Base-by-base conservation (phyloP, 78 protist species). In the Emiliania huxleyi region DNA sequence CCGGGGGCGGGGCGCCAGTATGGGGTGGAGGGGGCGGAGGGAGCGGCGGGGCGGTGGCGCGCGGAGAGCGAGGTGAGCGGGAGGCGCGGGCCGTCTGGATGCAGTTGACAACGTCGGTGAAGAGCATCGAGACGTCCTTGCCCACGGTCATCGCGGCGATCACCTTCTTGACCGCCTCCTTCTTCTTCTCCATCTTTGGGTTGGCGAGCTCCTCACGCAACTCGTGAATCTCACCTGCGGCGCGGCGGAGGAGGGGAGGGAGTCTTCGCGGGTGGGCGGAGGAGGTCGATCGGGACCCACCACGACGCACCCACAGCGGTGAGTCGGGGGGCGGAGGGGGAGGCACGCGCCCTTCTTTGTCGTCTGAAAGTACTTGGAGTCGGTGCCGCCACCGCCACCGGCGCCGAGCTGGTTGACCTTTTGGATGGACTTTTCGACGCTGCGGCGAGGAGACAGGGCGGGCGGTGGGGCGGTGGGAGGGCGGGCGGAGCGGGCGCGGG, bases 121-220 rank as follows among this genome's bases (percentile, higher is more conserved):
- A 97, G 45, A 97, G 91, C 93, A 55, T 75, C 45, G 96, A 91
- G 83, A 99, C 99, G 91, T 99, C 99, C 94, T 98, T 98, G 42
- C 99, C 99, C 42, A 98, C 98, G 2, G 99, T 99, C 99, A 99
- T 99, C 55, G 91, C 96, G 25, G 99, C 99, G 89, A 99, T 98
- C 71, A 98, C 98, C 93, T 98, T 98, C 95, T 99, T 98, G 35
- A 99, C 98, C 48, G 99, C 99, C 1, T 98, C 98, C 75, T 93
- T 93, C 94, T 94, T 95, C 92, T 88, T 94, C 22, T 89, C 96
- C 49, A 87, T 62, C 48, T 93, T 94, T n/a, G 45, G 52, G 56
- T 85, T 33, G 71, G 5, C 45, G 21, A 97, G 94, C 46, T 93
- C 96, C 69, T 91, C 92, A 52, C 92, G 35, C n/a, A 96, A 73